Conservation (phyloP, 805 yeast species). For the Candida fluviatilis region DNA sequence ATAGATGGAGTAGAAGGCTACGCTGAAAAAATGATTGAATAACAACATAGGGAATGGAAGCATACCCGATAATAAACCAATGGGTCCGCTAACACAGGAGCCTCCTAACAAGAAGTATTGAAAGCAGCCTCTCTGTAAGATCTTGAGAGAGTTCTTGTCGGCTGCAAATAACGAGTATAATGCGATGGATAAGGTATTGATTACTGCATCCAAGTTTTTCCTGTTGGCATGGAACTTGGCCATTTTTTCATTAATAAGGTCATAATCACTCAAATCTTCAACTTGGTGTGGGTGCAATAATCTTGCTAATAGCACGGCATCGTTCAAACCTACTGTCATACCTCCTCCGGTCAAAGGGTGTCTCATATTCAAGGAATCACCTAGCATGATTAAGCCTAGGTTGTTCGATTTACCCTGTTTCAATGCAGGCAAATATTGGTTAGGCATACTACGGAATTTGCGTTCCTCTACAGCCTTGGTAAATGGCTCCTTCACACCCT, state of each 20-base stretch:
- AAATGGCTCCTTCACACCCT: constrained; percentile 61
- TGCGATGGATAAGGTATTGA: constrained; percentile 88
- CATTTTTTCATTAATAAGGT: constrained; percentile 51
- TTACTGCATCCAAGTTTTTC: constrained; percentile 74
- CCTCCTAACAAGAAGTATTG: constrained; percentile 84
- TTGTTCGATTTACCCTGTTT: constrained; percentile 47
- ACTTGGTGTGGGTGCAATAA: constrained; percentile 54
- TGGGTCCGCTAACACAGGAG: constrained; percentile 70
- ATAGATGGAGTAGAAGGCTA: constrained; percentile 79
- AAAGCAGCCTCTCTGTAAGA: constrained; percentile 87
- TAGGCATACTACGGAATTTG: constrained; percentile 84
- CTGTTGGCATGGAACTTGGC: constrained; percentile 71
- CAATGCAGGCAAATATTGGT: constrained; percentile 81
- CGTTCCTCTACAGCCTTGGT: constrained; percentile 50
- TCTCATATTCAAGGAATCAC: constrained; percentile 95
- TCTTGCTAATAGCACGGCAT: constrained; percentile 65
- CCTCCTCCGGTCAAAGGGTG: constrained; percentile 99
- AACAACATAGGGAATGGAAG: constrained; percentile 69
- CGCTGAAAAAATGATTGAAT: constrained; percentile 83
- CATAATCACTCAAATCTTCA: constrained; percentile 55
- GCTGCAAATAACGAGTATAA: constrained; percentile 90
- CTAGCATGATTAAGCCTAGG: constrained; percentile 77
- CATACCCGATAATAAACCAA: constrained; percentile 78
- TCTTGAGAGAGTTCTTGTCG: constrained; percentile 55
- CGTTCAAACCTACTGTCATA: constrained; percentile 95